Base-by-base conservation (phyloP, 371 early-diverging fungal species). In the Apophysomyces variabilis region DNA sequence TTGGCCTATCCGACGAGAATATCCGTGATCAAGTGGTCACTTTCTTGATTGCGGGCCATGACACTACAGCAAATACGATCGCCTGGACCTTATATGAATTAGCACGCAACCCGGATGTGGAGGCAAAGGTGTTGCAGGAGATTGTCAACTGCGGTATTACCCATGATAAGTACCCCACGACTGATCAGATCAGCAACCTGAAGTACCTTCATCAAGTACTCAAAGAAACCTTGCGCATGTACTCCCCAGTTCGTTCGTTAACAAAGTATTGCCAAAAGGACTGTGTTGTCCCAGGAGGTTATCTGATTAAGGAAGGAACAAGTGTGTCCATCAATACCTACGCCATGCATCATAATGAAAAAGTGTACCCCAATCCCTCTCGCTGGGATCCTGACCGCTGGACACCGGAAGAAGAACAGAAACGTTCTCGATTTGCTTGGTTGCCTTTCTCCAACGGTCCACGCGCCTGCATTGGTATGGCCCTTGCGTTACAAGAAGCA, bases 21-120 rank as follows among this genome's bases (percentile, higher is more conserved):
- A 84, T 81, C 38, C 75, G 81, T 47, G 81, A 82, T 61, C 72
- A 83, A 59, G 77, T 82, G 9, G 72, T 79, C 38, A 79, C 82
- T 2, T 73, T 77, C 41, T 46, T 77, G 57, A 70, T 65, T 37
- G 72, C 72, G 43, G 83, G 83, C 9, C 80, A 82, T 41, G 78
- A 82, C 38, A 79, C 80, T 5, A 82, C 80, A 6, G 69, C 76
- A 3, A 71, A 69, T 46, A 78, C 77, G 7, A 59, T 82, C 9
- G 63, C 71, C 9, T 82, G 80, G 80, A 70, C 75, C 11, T 21
- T 80, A 11, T 66, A 65, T 54, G 65, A 70, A 44, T 61, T 82
- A 7, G 58, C 66, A 36, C 57, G 66, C 9, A 36, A 76, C 44
- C 83, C 83, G 1, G 69, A 68, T 13, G 58, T 79, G 14, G 67